Percentiles rank a stretch among this genome's conserved stretches.
Conservation (phyloP, 768 basidiomycete species). For the Tylopilus intermedius region DNA sequence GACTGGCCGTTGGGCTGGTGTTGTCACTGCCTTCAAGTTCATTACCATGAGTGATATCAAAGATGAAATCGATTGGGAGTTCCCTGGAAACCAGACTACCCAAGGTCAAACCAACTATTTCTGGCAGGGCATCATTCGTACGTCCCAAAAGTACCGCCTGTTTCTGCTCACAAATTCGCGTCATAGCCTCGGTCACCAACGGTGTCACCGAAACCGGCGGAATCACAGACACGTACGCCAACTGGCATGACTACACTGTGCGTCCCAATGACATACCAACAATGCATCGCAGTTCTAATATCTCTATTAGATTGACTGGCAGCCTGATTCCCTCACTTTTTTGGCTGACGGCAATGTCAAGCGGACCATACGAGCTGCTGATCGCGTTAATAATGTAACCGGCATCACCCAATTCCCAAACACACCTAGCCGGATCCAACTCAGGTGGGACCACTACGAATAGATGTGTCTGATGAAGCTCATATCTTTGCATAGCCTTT, state of each 20-base stretch:
- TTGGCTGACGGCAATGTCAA: slow-evolving; percentile 66
- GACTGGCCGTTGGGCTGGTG: slow-evolving; percentile 73
- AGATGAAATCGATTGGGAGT: slow-evolving; percentile 88
- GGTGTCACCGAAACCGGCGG: slow-evolving; percentile 43
- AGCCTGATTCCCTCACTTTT: slow-evolving; percentile 60
- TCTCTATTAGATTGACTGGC: slow-evolving; percentile 69
- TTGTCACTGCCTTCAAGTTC: slow-evolving; percentile 65
- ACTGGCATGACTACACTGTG: slow-evolving; percentile 76
- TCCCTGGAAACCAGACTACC: slow-evolving; percentile 57
- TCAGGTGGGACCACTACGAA: slow-evolving; percentile 47
- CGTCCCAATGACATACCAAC: slow-evolving; percentile 19
- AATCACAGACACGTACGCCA: slow-evolving; percentile 57
- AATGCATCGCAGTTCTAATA: neutral
- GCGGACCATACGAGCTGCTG: slow-evolving; percentile 59
- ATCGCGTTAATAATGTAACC: slow-evolving; percentile 45
- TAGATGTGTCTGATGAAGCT: neutral
- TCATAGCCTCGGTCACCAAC: slow-evolving; percentile 40
- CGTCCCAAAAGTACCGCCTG: slow-evolving; percentile 16
- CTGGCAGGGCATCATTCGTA: slow-evolving; percentile 70
- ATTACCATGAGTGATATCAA: slow-evolving; percentile 82
- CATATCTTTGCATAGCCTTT: slow-evolving; percentile 40
- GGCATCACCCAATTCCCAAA: slow-evolving; percentile 64
- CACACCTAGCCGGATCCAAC: slow-evolving; percentile 76
- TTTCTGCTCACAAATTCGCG: neutral
- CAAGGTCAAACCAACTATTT: slow-evolving; percentile 77